A percentile compares a stretch with the other conserved stretches of the same genome.
Evolutionary conservation across 129 eudicot genomes (phyloP).

Genomic region (Logfia minima): DNA sequence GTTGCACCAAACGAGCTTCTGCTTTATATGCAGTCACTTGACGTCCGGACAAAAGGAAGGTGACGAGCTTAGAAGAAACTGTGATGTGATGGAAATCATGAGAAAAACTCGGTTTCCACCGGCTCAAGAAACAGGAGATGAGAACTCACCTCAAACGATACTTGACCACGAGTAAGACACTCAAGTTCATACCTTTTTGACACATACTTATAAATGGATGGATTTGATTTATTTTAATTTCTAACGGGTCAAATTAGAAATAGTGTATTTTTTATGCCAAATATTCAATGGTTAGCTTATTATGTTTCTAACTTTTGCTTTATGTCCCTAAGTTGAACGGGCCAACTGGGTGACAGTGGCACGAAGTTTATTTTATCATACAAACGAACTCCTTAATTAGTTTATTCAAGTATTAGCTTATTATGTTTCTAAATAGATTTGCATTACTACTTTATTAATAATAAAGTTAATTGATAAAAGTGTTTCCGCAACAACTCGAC

Average conservation of each 20-base stretch:
- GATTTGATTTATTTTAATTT: not conserved
- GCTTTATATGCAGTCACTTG: conserved; percentile 91
- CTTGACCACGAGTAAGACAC: conserved; percentile 81
- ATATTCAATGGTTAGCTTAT: not conserved
- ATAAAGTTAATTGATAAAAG: too few relatives aligned
- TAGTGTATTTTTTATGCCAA: too few relatives aligned
- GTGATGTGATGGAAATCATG: conserved; percentile 84
- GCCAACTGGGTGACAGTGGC: not conserved
- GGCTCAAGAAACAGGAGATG: conserved; percentile 54
- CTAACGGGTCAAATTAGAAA: not conserved
- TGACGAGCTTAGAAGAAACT: conserved; percentile 80
- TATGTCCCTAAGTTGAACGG: not conserved
- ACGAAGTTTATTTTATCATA: not conserved
- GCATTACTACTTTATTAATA: too few relatives aligned
- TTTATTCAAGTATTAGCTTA: not conserved
- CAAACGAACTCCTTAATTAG: not conserved
- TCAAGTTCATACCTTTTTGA: not conserved
- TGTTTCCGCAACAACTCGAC: not conserved
- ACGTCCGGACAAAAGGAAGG: conserved; percentile 93
- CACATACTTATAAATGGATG: not conserved
- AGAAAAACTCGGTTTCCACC: conserved; percentile 82
- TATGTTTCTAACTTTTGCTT: not conserved
- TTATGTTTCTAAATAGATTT: not conserved
- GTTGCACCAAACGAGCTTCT: conserved; percentile 90
- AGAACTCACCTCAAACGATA: conserved; percentile 74